Base-by-base conservation (phyloP, 2,329 filamentous ascomycete genomes). In the Purpureocillium lavendulum region DNA sequence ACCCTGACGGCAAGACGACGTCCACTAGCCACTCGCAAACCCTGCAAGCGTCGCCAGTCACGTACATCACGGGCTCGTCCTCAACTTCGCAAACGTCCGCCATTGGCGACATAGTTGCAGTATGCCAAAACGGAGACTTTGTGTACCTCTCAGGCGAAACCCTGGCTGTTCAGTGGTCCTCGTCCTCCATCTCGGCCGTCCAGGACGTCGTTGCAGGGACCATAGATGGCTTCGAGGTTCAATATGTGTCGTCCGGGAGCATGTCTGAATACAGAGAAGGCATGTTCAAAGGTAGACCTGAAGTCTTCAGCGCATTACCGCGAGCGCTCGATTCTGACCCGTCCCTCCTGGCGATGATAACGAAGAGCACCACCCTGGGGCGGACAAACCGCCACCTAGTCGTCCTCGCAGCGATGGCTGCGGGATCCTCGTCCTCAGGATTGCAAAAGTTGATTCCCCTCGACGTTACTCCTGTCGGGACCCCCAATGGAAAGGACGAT, bases 91-190 rank as follows among this genome's bases (percentile, higher is more conserved):
- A 56, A 30, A 44, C 48, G 2, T 54, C 52, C 5, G 44, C 38
- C 8, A 46, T 56, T 17, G 58, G 57, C 13, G 56, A 59, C 38
- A 40, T 87, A 2, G 49, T 86, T 16, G 67, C 69, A 2, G 66
- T 85, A 1, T 74, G 76, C 41, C 61, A 71, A 32, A 70, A 80
- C 45, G 82, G 82, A 29, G 70, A 79, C 42, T 62, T 84, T 15
- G 51, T 74, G 8, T 79, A 75, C 40, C 62, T 84, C 12, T 74
- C 80, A 34, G 72, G 74, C 3, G 76, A 83, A 47, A 58, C 45
- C 7, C 49, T 65, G 14, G 45, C 51, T 3, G 37, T 59, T 7
- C 58, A 56, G 35, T 65, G 62, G 62, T 53, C 54, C 10, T 49
- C 60, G 2, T 53, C 57, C 7, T 50, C 56, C n/a, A 59, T 54